Conservation (phyloP, 768 basidiomycete species). For the Holtermannia corniformis region DNA sequence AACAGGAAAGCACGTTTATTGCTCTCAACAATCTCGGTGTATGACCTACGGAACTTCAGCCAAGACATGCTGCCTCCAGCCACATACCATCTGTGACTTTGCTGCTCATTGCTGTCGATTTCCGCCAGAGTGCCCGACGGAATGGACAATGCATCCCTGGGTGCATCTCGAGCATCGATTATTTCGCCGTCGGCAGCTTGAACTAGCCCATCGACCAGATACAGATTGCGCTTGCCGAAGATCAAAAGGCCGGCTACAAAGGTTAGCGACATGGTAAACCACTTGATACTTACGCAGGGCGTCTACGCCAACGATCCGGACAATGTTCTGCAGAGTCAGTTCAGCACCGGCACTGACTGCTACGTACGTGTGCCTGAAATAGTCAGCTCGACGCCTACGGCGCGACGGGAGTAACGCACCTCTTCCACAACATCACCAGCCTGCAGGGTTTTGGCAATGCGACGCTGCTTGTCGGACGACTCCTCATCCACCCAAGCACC, state of each 20-base stretch:
- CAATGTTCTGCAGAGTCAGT: slow-evolving; percentile 63
- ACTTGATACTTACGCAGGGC: slow-evolving; percentile 62
- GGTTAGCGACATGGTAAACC: neutral
- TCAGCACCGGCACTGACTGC: neutral
- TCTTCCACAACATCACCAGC: slow-evolving; percentile 81
- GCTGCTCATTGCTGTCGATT: slow-evolving; percentile 59
- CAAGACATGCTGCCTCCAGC: neutral
- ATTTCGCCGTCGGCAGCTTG: slow-evolving; percentile 80
- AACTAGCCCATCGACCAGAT: slow-evolving; percentile 82
- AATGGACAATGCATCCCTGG: slow-evolving; percentile 67
- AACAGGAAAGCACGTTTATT: slow-evolving; percentile 80
- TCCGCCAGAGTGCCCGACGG: slow-evolving; percentile 70
- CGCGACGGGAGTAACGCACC: slow-evolving; percentile 5
- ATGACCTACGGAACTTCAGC: slow-evolving; percentile 50
- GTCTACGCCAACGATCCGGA: slow-evolving; percentile 80
- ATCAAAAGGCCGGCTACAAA: slow-evolving; percentile 72
- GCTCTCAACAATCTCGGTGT: slow-evolving; percentile 65
- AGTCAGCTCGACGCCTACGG: neutral
- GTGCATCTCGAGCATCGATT: slow-evolving; percentile 77
- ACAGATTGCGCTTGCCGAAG: slow-evolving; percentile 71
- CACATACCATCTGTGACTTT: slow-evolving; percentile 69
- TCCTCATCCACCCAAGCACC: slow-evolving; percentile 63
- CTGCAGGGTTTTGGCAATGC: slow-evolving; percentile 76
- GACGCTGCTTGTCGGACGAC: slow-evolving; percentile 63
- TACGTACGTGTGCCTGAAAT: slow-evolving; percentile 17